Evolutionary conservation across 208 protist species (phyloP).

Genomic region (Acanthamoeba lenticulata): DNA sequence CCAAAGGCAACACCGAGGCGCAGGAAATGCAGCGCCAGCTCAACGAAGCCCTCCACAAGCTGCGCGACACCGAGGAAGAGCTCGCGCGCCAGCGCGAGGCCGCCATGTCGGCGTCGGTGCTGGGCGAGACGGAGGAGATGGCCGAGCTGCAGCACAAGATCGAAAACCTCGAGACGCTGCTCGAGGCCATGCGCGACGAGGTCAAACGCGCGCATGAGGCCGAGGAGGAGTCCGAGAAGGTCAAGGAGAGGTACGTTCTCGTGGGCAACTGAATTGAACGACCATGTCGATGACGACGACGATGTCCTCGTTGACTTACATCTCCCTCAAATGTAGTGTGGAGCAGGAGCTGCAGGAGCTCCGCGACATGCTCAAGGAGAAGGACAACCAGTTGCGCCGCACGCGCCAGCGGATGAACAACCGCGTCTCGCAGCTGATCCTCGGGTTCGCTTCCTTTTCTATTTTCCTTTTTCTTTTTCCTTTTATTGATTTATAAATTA

Average conservation of each 20-base stretch:
- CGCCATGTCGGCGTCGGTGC: not conserved
- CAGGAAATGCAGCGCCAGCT: not conserved
- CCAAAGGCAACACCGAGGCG: not conserved
- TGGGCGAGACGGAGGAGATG: not conserved
- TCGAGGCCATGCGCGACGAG: slow-evolving; percentile 1
- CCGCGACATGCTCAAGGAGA: not conserved
- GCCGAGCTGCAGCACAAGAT: not conserved
- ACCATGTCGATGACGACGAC: no score
- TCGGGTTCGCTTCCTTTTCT: no score
- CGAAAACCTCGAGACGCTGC: not conserved
- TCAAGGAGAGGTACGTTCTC: not conserved
- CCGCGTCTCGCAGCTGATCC: slow-evolving; percentile 4
- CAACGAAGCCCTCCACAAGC: not conserved
- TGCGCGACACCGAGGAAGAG: not conserved
- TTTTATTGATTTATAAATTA: not conserved
- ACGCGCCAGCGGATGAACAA: not conserved
- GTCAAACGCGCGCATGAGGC: not conserved
- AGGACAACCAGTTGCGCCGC: not conserved
- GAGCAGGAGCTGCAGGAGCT: slow-evolving; percentile 2
- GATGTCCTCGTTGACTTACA: not conserved
- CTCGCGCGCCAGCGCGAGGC: not conserved
- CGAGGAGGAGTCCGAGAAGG: not conserved
- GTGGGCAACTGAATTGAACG: no score
- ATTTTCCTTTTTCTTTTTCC: not conserved
- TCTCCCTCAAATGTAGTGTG: not conserved